Base-by-base conservation (phyloP, 2,329 filamentous ascomycete species). In the Colletotrichum gloeosporioides region DNA sequence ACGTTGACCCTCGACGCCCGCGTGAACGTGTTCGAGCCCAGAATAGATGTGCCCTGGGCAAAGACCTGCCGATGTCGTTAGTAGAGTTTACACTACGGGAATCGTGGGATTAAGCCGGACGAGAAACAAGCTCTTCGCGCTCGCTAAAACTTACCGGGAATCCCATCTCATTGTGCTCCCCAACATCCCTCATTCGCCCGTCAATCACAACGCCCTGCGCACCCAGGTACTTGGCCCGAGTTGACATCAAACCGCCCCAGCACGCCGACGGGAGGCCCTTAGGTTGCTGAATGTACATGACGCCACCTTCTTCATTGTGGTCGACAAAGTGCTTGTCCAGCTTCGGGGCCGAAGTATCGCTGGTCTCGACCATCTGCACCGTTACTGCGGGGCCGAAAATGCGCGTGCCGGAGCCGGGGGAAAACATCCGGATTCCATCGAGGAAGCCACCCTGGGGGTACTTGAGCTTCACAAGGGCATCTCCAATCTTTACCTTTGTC, bases 211-310 rank as follows among this genome's bases (percentile, higher is more conserved):
- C 80, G 3, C 79, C 82, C n/a, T 78, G 57, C 0, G 82, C 80
- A 0, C 82, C 80, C 0, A 82, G 76, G 3, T 76, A 79, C 44
- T 81, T 77, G 12, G 82, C 82, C 3, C 82, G 77, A 3, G 81
- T 82, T 1, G 81, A 81, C 82, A 83, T 83, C 16, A 83, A 75
- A 4, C 63, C 78, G 22, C 82, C 82, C 81, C 81, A 83, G 71
- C 81, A 82, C 5, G 82, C 81, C 2, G 80, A 81, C 15, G 73
- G 64, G 3, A 81, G 57, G 3, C 77, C 78, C 39, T 80, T 80
- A 9, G 82, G 82, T 49, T 83, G 81, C 49, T 82, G 79, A 6
- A 83, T 77, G 57, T 81, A 83, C 81, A 83, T 82, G 72, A 83
- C 69, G 13, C 78, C 74, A 12, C 77, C 78, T 15, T 77, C 75